Conservation (phyloP, 345 rosid species). For the Pistacia atlantica region DNA sequence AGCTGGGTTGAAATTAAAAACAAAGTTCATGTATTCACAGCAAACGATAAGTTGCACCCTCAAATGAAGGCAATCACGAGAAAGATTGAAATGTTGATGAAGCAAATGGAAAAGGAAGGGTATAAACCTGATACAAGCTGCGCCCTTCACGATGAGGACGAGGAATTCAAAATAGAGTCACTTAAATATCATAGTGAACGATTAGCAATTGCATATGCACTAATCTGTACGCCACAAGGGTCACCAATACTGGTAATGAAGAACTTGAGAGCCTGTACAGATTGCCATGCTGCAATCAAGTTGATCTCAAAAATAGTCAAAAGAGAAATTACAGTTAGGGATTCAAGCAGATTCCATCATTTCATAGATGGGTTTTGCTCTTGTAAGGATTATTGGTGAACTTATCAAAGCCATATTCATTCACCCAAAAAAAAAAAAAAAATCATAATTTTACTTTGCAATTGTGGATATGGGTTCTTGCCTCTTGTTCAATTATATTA, state of each 20-base stretch:
- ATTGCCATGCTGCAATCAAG: constrained; percentile 90
- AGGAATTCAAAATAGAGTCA: constrained; percentile 59
- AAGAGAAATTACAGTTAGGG: constrained; percentile 82
- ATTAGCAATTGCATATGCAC: constrained; percentile 80
- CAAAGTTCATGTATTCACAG: constrained; percentile 59
- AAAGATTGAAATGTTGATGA: constrained; percentile 53
- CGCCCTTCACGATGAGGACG: constrained; percentile 67
- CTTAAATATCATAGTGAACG: constrained; percentile 83
- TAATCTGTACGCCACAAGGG: constrained; percentile 77
- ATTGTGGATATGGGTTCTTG: no score
- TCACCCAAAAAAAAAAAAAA: no score
- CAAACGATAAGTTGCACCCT: constrained; percentile 67
- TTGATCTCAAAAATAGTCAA: constrained; percentile 70
- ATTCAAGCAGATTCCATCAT: constrained; percentile 89
- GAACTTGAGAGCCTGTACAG: constrained; percentile 82
- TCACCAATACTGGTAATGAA: constrained; percentile 77
- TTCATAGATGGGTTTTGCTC: constrained; percentile 76
- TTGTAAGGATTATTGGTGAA: constrained; percentile 83
- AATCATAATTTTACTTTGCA: no score
- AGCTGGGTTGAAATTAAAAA: constrained; percentile 89
- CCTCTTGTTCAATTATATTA: no score
- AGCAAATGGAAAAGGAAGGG: constrained; percentile 68
- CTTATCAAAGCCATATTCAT: neutral
- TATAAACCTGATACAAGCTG: constrained; percentile 75
- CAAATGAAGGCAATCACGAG: constrained; percentile 49